Evolutionary conservation across 1,284 basidiomycete species (phyloP).

Genomic region (Pyrrhoderma lamaoense): DNA sequence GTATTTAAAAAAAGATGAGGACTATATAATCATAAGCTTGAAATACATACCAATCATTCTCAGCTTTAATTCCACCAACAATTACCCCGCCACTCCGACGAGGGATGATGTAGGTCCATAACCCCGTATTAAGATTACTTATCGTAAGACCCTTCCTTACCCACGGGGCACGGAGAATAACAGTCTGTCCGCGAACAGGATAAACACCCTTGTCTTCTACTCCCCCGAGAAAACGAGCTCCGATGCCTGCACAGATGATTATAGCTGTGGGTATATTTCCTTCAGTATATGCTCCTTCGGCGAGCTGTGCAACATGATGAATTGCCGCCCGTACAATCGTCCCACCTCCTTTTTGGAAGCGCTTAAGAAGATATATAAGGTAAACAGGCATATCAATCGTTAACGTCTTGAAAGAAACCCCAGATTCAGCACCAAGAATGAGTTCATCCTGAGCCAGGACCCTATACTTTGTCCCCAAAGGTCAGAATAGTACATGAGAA

Average conservation of each 20-base stretch:
- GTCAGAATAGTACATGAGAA: background rate
- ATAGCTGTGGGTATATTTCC: slow-evolving; percentile 40
- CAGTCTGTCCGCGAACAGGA: slow-evolving; percentile 48
- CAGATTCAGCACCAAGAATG: slow-evolving; percentile 36
- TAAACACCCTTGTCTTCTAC: slow-evolving; percentile 41
- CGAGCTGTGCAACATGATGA: slow-evolving; percentile 58
- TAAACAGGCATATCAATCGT: slow-evolving; percentile 66
- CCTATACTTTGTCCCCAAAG: slow-evolving; percentile 37
- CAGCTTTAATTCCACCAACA: slow-evolving; percentile 55
- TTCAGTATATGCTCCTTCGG: slow-evolving; percentile 47
- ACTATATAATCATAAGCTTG: background rate
- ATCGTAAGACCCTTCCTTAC: slow-evolving; percentile 53
- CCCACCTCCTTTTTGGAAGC: slow-evolving; percentile 58
- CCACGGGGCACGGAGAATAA: slow-evolving; percentile 44
- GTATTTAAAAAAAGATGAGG: background rate
- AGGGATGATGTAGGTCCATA: slow-evolving; percentile 67
- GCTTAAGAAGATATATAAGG: slow-evolving; percentile 56
- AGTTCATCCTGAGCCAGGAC: slow-evolving; percentile 38
- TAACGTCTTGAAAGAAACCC: slow-evolving; percentile 54
- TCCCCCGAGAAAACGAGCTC: slow-evolving; percentile 39
- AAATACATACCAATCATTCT: slow-evolving; percentile 52
- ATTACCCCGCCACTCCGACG: slow-evolving; percentile 60
- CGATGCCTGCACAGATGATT: slow-evolving; percentile 59
- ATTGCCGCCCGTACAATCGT: slow-evolving; percentile 46
- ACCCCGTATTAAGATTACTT: slow-evolving; percentile 36